Base-by-base conservation (phyloP, 2,329 filamentous ascomycete genomes). In the Stemphylium vesicarium region DNA sequence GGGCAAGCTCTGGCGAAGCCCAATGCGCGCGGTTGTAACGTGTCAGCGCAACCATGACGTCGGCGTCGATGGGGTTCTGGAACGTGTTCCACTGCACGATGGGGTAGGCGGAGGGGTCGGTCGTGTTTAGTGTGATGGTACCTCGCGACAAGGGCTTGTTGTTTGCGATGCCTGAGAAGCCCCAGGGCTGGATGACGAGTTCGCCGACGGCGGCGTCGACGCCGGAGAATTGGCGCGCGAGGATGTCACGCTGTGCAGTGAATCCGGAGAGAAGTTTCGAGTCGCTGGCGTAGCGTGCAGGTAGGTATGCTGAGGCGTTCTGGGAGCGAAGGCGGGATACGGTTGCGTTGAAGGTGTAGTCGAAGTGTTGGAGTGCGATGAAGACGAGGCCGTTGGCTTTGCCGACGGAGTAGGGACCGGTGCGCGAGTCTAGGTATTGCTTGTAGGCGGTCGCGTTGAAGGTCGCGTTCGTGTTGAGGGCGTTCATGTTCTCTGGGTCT, bases 41-140 rank as follows among this genome's bases (percentile, higher is more conserved):
- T 2, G 75, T 50, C 3, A 71, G 62, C 13, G 65, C 66, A 2
- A 71, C 59, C 2, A 75, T 48, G n/a, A 76, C 50, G 57, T 61
- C 70, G 5, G 43, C 68, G 50, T 79, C 76, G 8, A 71, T 47
- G 1, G 72, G 72, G 57, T 77, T 72, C 26, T 66, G 53, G 35
- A 60, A 71, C 13, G 73, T 67, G 44, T 66, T 67, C 51, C 62
- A 74, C 32, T 72, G 54, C 37, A 73, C 52, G 11, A 71, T 53
- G 1, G 70, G 71, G 3, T 60, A 55, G 9, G 56, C 59, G 2
- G 43, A 36, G 4, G 71, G 70, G 42, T 74, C 64, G 12, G 65
- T 64, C 9, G 68, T 66, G 52, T 72, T 69, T 42, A 75, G 61
- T 4, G 61, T 64, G 33, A 75, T 69, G 16, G 65, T 68, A 10